phyloP scores from a whole-genome alignment of 2,329 filamentous ascomycete species.

The Diaporthe ampelina region DNA sequence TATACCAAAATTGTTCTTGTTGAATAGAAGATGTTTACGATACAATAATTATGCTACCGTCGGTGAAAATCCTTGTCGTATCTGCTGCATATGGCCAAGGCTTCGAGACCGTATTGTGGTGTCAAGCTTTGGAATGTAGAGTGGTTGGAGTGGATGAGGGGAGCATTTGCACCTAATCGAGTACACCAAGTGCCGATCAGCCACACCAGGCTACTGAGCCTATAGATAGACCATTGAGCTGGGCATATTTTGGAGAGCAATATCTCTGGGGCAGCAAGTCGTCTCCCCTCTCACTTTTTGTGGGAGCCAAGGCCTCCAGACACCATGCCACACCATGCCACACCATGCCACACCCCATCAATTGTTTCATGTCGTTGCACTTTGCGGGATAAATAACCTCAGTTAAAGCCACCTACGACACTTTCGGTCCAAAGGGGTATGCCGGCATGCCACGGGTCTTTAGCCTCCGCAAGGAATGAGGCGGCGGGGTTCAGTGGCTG shows the following conservation, averaged over 20 bases:
- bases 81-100: not conserved
- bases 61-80: not conserved
- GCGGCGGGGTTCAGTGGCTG: conserved; percentile 21
- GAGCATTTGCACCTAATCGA: too few relatives aligned
- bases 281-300: not conserved
- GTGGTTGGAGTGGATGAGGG: not conserved
- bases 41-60: not conserved
- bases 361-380: conserved; percentile 28
- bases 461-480: conserved; percentile 9
- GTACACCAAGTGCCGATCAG: not conserved
- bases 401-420: not conserved
- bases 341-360: conserved; percentile 13
- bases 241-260: not conserved
- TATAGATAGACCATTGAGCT: not conserved
- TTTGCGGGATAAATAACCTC: conserved; percentile 3
- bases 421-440: not conserved
- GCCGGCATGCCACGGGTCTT: not conserved
- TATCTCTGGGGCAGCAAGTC: not conserved
- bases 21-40: not conserved
- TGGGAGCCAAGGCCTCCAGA: not conserved
- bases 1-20: not conserved
- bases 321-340: conserved; percentile 4
- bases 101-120: not conserved
- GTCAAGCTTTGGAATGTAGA: not conserved
- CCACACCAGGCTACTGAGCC: not conserved